These are phyloP conservation scores for Cytauxzoon felis DNA, from an alignment of 169 alveolate species.

Conservation along the genomic window DNA sequence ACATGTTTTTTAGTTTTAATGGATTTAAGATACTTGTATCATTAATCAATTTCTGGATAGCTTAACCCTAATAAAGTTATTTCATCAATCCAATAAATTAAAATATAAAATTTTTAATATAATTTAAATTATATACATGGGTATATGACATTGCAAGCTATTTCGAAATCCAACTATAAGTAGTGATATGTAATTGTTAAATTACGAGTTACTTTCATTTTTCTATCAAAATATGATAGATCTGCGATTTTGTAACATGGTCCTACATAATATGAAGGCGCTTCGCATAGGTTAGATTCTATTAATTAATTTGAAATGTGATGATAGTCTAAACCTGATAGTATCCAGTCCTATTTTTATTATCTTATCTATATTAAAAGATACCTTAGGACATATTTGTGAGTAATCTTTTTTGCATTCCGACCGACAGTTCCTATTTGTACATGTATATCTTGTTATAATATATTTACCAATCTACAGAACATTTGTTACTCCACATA, in stretches of 20 bases:
- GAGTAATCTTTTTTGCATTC: slow-evolving; percentile 19
- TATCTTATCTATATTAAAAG: not conserved
- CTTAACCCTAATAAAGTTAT: not conserved
- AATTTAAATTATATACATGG: slow-evolving; percentile 26
- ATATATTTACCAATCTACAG: slow-evolving; percentile 28
- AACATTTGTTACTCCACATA: slow-evolving; percentile 53
- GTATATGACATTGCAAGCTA: slow-evolving; percentile 35
- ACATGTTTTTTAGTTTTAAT: not conserved
- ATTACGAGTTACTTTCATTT: slow-evolving; percentile 29
- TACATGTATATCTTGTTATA: too few species aligned
- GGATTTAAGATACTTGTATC: too few species aligned
- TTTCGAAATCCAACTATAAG: slow-evolving; percentile 36
- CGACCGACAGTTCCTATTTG: not conserved
- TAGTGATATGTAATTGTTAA: not conserved
- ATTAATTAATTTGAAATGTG: not conserved
- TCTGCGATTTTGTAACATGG: slow-evolving; percentile 52
- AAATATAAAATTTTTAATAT: not conserved
- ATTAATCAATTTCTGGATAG: not conserved
- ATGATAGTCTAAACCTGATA: not conserved
- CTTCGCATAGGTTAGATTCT: slow-evolving; percentile 27
- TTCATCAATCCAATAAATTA: not conserved
- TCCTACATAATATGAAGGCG: slow-evolving; percentile 46
- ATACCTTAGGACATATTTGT: slow-evolving; percentile 43
- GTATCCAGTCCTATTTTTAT: slow-evolving; percentile 45
- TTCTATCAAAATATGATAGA: slow-evolving; percentile 25